Evolutionary conservation across 352 stramenopile species (phyloP), one percentile per base, ranked within the genome.

Genomic region (Globisporangium spinosum): DNA sequence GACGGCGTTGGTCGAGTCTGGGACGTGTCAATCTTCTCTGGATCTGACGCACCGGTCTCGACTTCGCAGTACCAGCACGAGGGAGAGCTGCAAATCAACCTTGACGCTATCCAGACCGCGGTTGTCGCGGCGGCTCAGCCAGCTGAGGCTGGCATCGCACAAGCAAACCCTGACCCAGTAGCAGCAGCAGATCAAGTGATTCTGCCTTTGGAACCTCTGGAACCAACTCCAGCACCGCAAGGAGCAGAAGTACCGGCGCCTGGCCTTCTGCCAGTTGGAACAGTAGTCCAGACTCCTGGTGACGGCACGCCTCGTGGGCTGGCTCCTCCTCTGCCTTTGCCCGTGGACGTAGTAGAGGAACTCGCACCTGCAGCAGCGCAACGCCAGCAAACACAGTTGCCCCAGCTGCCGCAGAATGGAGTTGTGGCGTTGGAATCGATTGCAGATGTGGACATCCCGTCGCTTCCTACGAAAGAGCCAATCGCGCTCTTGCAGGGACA

Each of bases 1-100:
- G 96, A 99, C 80, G 95, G 92, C 54, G 85, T 98, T 17, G 91
- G 83, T 47, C 84, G 93, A 25, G 78, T 98, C 25, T 99, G 94
- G 95, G 77, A 90, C 71, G 87, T 92, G 54, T 87, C 80, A 8
- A 70, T 89, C 23, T 71, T 83, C 47, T 83, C 75, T 23, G 62
- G 72, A 20, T 70, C 78, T 9, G 67, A 87, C 40, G 80, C 78
- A 2, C 80, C 80, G 64, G 75, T 74, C 17, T 78, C 84, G 20
- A 66, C 83, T 22, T 80, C 80, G 45, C 73, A 78, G 40, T 89
- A 81, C 47, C 80, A 89, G 43, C 80, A 80, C 32, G 82, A 75
- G 20, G 71, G 77, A 63, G 78, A 79, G 62, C 75, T 78, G 56
- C 58, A 71, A 56, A 63, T 69, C 54, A 57, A 70, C 38, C 3